Evolutionary conservation across 192 early-diverging fungal species (phyloP).

Genomic region (Mortierella claussenii): DNA sequence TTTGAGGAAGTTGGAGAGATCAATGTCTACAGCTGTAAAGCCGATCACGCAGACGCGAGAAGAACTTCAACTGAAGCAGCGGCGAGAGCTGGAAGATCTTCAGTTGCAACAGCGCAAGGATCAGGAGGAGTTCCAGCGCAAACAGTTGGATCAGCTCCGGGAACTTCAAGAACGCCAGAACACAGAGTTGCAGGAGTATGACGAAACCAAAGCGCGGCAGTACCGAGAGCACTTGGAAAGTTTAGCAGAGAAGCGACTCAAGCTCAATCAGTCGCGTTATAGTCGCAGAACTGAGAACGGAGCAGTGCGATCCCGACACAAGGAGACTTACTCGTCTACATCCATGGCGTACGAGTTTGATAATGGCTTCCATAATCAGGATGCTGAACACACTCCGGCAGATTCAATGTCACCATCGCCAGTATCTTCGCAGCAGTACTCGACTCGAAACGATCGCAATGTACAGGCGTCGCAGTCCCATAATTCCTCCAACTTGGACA

Average conservation of each 20-base stretch:
- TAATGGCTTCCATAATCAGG: slow-evolving; percentile 20
- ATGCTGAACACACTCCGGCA: background rate
- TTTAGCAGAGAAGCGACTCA: slow-evolving; percentile 22
- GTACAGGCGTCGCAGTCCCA: background rate
- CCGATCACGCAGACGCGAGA: slow-evolving; percentile 9
- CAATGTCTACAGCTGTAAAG: background rate
- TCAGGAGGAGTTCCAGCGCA: slow-evolving; percentile 49
- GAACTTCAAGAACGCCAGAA: slow-evolving; percentile 40
- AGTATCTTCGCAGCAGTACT: background rate
- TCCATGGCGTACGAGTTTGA: slow-evolving; percentile 31
- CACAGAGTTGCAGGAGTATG: slow-evolving; percentile 27
- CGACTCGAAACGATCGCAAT: background rate
- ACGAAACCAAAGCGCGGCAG: slow-evolving; percentile 11
- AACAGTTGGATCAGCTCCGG: slow-evolving; percentile 42
- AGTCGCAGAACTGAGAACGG: background rate
- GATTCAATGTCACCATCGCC: slow-evolving; percentile 18
- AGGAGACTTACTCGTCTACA: background rate
- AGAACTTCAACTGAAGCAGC: slow-evolving; percentile 33
- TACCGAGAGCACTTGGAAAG: slow-evolving; percentile 20
- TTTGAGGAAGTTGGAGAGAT: slow-evolving; percentile 1
- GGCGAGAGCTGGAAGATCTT: slow-evolving; percentile 36
- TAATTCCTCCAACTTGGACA: background rate
- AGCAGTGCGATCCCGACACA: background rate
- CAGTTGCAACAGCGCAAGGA: slow-evolving; percentile 41
- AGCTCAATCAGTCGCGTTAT: slow-evolving; percentile 12